A percentile compares a stretch with the other conserved stretches of the same genome.
These are phyloP conservation scores for Trichosporon faecale DNA, from an alignment of 1,284 basidiomycete genomes.

Conservation along the genomic window DNA sequence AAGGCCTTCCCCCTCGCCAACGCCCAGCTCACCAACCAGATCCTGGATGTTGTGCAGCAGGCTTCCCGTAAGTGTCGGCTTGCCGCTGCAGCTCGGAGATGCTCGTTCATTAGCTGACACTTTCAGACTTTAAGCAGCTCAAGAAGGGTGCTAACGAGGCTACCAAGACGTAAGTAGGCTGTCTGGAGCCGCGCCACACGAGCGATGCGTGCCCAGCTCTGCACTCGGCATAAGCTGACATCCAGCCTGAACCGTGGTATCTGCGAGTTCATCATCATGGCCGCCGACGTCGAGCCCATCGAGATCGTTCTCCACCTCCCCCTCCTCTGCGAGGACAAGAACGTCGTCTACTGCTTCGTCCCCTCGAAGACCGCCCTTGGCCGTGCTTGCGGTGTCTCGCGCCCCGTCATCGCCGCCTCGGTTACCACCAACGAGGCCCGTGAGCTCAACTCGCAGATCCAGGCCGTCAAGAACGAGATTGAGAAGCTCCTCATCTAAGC, in stretches of 20 bases:
- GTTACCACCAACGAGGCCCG: conserved; percentile 94
- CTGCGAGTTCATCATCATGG: conserved; percentile 96
- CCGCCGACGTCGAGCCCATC: conserved; percentile 95
- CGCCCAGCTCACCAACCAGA: conserved; percentile 90
- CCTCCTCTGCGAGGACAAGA: conserved; percentile 99
- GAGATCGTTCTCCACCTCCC: conserved; percentile 98
- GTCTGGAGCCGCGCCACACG: no score
- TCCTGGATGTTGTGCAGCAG: conserved; percentile 84
- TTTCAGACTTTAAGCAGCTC: conserved; percentile 59
- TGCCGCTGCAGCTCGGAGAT: neutral
- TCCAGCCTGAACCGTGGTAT: conserved; percentile 67
- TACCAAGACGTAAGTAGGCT: conserved; percentile 74
- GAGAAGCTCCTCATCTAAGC: conserved; percentile 67
- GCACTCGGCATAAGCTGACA: conserved; percentile 6
- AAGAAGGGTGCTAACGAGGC: conserved; percentile 71
- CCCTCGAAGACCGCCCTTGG: conserved; percentile 61
- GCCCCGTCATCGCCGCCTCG: conserved; percentile 92
- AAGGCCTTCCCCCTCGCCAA: conserved; percentile 94
- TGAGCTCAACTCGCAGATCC: conserved; percentile 87
- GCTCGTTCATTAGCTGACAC: neutral
- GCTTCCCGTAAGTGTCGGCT: conserved; percentile 58
- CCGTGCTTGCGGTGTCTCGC: conserved; percentile 90
- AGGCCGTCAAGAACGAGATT: conserved; percentile 81
- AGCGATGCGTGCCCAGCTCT: neutral
- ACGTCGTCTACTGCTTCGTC: conserved; percentile 62